Conservation (phyloP, 208 protist genomes). For the Novymonas esmeraldas region DNA sequence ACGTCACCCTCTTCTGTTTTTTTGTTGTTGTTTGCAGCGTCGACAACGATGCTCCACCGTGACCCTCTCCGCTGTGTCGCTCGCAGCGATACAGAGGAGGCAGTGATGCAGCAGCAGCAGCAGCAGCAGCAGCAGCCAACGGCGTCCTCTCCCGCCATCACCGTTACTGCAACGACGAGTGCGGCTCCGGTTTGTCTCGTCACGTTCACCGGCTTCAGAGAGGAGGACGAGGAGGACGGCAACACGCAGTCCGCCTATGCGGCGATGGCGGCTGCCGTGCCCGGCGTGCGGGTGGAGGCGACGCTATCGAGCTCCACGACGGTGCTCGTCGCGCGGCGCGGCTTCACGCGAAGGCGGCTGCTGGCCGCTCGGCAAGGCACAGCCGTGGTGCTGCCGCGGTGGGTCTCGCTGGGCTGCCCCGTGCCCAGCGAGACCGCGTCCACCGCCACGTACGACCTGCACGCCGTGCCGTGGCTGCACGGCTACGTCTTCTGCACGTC, state of each 20-base stretch:
- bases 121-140: background rate
- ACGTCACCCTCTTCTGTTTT: no score
- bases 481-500: constrained; percentile 73
- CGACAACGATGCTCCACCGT: no score
- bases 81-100: no score
- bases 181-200: constrained; percentile 3
- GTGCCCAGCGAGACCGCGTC: background rate
- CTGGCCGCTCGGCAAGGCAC: constrained; percentile 56
- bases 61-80: no score
- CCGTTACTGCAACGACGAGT: background rate
- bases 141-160: background rate
- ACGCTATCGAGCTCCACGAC: constrained; percentile 46
- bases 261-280: constrained; percentile 9
- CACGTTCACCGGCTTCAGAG: constrained; percentile 36
- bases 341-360: constrained; percentile 73
- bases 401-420: constrained; percentile 38
- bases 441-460: constrained; percentile 5
- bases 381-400: constrained; percentile 56
- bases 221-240: constrained; percentile 14
- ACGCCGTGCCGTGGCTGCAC: constrained; percentile 50
- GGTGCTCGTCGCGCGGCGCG: constrained; percentile 66
- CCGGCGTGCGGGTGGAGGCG: constrained; percentile 39
- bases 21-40: no score
- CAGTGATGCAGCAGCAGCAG: no score
- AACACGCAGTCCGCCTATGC: background rate